Base-by-base conservation (phyloP, 208 protist genomes). In the Phytomonas serpens region DNA sequence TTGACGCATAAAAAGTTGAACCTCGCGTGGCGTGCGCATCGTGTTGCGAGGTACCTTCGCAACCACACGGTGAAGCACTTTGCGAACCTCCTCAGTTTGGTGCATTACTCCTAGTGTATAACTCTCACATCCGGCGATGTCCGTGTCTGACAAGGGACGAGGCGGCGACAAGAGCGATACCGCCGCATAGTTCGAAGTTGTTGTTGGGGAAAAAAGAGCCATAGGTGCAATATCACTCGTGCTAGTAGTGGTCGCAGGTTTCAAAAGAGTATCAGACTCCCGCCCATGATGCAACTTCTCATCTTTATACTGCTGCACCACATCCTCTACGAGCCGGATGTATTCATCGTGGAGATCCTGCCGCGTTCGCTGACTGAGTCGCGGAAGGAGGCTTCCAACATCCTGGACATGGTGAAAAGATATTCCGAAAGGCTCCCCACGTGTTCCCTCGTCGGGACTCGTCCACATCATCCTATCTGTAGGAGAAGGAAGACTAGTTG, bases 321-420 rank as follows among this genome's bases (percentile, higher is more conserved):
- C 47, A n/a, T 63, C 65, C 36, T 85, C 78, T 5, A 80, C 78
- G 13, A 84, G 69, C 13, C 61, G 33, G n/a, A 72, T 77, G 64
- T 84, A 93, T 9, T 81, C 75, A 7, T 51, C 33, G 16, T 79
- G 70, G 19, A 87, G 61, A 7, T 76, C 79, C 16, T 76, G 75
- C 71, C 84, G 66, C 14, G 73, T 83, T 0, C 64, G 69, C 11
- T 64, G 62, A 62, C 84, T 89, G 31, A 88, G 72, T 38, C 77
- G 76, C 16, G 71, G 67, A 14, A 94, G 72, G 30, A 94, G 64
- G 61, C 68, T 79, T 37, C 86, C 89, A 36, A 90, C 73, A 73
- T 94, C 89, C 42, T 89, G 67, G 11, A 92, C 52, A 69, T 91
- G 81, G 5, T 90, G 85, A 68, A 78, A 42, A 61, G 74, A 51